Percentiles rank a stretch among this genome's conserved stretches.
phyloP scores from a whole-genome alignment of 495 filamentous ascomycete species.

The Mytilinidion resinicola region DNA sequence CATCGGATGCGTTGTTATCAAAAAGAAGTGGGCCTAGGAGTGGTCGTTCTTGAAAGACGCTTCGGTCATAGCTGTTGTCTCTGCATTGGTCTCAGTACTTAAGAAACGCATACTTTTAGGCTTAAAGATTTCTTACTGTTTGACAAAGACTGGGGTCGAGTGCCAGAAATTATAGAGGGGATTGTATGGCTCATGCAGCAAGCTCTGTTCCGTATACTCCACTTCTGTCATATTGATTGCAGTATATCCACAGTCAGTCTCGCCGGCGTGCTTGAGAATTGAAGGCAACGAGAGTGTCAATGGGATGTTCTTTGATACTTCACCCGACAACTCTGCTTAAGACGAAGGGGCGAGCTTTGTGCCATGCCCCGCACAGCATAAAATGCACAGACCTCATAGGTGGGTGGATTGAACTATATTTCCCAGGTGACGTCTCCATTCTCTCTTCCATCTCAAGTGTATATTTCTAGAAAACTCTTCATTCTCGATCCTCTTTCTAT shows the following conservation, averaged over 20 bases:
- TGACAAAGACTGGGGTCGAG: conserved; percentile 31
- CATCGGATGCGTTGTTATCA: conserved; percentile 81
- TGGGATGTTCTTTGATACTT: too few relatives aligned
- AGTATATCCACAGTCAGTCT: too few relatives aligned
- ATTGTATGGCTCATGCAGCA: conserved; percentile 30
- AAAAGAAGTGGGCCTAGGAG: conserved; percentile 75
- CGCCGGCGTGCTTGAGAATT: too few relatives aligned
- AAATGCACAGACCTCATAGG: too few relatives aligned
- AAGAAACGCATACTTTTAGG: background rate
- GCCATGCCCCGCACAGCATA: too few relatives aligned
- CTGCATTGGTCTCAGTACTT: conserved; percentile 24
- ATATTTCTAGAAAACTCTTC: background rate
- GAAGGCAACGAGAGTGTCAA: too few relatives aligned
- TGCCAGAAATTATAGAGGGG: conserved; percentile 34
- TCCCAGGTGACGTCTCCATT: too few relatives aligned
- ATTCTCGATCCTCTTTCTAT: conserved; percentile 2
- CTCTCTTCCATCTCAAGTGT: too few relatives aligned
- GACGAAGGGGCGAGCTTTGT: too few relatives aligned
- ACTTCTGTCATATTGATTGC: too few relatives aligned
- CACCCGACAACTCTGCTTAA: too few relatives aligned
- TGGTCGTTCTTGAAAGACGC: conserved; percentile 62
- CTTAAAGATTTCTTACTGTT: conserved; percentile 27
- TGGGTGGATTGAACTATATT: too few relatives aligned
- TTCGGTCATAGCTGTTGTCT: conserved; percentile 31
- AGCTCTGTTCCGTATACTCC: conserved; percentile 7